phyloP scores from a whole-genome alignment of 176 grass and related monocot genomes.

The Juncus inflexus region DNA sequence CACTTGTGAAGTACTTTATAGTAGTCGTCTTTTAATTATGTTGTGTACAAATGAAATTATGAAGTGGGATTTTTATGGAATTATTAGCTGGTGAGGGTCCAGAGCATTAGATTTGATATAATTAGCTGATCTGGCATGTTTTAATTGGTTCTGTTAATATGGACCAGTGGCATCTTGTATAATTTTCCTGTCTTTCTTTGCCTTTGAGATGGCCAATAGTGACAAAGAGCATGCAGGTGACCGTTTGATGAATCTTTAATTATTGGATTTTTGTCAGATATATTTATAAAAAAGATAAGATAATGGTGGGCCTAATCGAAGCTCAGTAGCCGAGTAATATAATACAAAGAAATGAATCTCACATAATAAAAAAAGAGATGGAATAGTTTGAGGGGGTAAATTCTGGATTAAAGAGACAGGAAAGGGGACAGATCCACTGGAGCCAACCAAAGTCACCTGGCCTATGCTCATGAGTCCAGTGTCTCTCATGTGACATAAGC shows the following conservation, averaged over 20 bases:
- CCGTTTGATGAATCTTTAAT: constrained; percentile 9
- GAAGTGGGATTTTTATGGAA: not conserved
- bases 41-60: not conserved
- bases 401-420: too few relatives aligned
- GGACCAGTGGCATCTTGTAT: too few relatives aligned
- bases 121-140: too few relatives aligned
- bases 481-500: too few relatives aligned
- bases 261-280: not conserved
- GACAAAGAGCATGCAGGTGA: constrained; percentile 9
- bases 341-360: constrained; percentile 6
- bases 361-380: constrained; percentile 7
- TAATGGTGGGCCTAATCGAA: not conserved
- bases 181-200: too few relatives aligned
- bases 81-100: too few relatives aligned
- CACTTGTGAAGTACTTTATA: not conserved
- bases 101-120: too few relatives aligned
- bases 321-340: not conserved
- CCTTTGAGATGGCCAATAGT: constrained; percentile 18
- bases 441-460: too few relatives aligned
- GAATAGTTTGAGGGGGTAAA: not conserved
- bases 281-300: constrained; percentile 8
- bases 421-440: too few relatives aligned
- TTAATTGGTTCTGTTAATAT: too few relatives aligned
- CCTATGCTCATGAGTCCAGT: too few relatives aligned
- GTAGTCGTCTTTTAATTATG: not conserved